These are phyloP conservation scores for Corynascus novoguineensis DNA, from an alignment of 495 filamentous ascomycete genomes.

Conservation along the genomic window DNA sequence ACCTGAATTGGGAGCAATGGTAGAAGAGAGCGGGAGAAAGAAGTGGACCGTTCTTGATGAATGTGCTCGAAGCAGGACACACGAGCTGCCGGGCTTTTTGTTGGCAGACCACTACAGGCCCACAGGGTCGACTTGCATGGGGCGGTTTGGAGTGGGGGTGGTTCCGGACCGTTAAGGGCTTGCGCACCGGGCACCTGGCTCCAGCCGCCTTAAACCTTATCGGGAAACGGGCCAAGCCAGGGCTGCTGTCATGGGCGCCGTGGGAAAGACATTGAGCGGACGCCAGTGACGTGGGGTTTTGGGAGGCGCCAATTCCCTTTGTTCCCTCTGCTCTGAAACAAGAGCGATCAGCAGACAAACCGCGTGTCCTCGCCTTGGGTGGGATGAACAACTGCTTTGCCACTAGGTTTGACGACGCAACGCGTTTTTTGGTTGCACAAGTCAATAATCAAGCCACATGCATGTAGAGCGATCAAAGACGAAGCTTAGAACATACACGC, in stretches of 20 bases:
- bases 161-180: not conserved
- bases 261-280: not conserved
- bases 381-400: not conserved
- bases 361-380: not conserved
- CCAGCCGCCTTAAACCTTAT: not conserved
- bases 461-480: too few relatives aligned
- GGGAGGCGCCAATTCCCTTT: not conserved
- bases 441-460: not conserved
- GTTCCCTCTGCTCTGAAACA: not conserved
- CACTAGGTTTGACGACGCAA: not conserved
- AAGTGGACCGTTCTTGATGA: not conserved
- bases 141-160: not conserved
- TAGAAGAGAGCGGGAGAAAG: not conserved
- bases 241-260: too few relatives aligned
- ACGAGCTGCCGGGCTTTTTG: conserved; percentile 6
- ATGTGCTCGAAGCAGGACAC: not conserved
- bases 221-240: not conserved
- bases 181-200: not conserved
- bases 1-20: not conserved
- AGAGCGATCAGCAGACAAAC: not conserved
- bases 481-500: too few relatives aligned
- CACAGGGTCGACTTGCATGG: not conserved
- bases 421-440: not conserved
- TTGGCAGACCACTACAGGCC: not conserved
- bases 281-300: not conserved